Base-by-base conservation (phyloP, 148 eudicot species). In the Talinum fruticosum region DNA sequence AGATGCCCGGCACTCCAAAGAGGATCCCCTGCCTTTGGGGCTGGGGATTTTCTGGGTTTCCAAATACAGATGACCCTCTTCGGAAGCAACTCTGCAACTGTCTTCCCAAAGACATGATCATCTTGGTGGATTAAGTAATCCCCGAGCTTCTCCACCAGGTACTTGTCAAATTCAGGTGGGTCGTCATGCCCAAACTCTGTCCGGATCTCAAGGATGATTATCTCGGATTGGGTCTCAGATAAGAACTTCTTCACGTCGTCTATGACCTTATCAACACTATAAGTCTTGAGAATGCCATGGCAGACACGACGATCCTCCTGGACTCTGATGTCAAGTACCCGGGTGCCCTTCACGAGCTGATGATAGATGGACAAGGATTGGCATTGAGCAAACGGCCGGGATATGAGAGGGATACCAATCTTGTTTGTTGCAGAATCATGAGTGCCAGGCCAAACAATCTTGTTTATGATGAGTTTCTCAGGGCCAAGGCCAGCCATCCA, bases 401-500 rank as follows among this genome's bases (percentile, higher is more conserved):
- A 62, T 34, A 96, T 80, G 72, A 79, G 71, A 10, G 90, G 97
- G 74, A 93, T 83, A 15, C 99, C 97, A 73, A 91, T 96, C 81
- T 85, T 71, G 88, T 96, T 85, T 45, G 99, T 96, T 34, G 97
- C 99, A 2, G 97, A 96, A 75, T 96, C 97, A 59, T 96, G 99
- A 28, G 97, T 96, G 0, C 99, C 97, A 0, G 97, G 97, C 97
- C 97, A 96, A 0, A 91, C 91, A 53, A 96, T 91, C 82, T 93
- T 81, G 86, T 90, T 86, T 21, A 93, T 30, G 5, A 84, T 86
- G 21, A 91, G 78, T 47, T 84, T 87, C 15, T 75, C 88, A 0
- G 89, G 97, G 75, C 81, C 80, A 44, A 96, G 94, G 13, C 81
- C 86, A 4, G 84, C 78, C 97, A 96, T 96, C 99, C 99, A 96